Evolutionary conservation across 257 asterid species (phyloP), one percentile per base, ranked within the genome.

Genomic region (Ballota nigra): DNA sequence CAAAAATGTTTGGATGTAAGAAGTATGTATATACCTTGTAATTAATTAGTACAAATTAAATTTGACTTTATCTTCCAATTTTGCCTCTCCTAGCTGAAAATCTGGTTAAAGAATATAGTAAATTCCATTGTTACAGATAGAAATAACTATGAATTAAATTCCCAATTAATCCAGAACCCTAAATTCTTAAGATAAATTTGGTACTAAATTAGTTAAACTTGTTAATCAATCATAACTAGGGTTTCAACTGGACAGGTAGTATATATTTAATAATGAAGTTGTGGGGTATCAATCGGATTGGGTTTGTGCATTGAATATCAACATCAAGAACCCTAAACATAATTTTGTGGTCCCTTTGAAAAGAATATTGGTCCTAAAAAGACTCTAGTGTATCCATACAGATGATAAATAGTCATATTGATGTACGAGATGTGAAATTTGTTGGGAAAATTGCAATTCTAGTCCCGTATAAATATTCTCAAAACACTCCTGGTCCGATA

Each of bases 291-390:
- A 55, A 76, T 83, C 38, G 58, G 72, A 78, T 82, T 83, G 74
- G 87, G 80, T 83, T 16, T 61, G 57, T 78, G 84, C 81, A 81
- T 81, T 83, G 69, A 77, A 64, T 67, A 52, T 83, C 81, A 74
- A 80, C 84, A 75, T 83, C 81, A 80, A 29, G 15, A 68, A 61
- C 29, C 79, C 81, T 33, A 64, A 79, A 64, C 65, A 74, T 66
- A 47, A 53, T 24, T 40, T 55, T 53, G 80, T 77, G 82, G 84
- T 47, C 84, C 87, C 66, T 65, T 77, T 55, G 33, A 51, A 77
- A 79, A 82, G 82, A 76, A 73, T 63, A 69, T 79, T 77, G 78
- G 77, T 66, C 43, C 69, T 62, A 57, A 34, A 61, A 34, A 12
- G 40, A 66, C 68, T 74, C 75, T 65, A 62, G 76, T 70, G 41